phyloP scores from a whole-genome alignment of 306 rosid genomes.

The Quillaja saponaria region DNA sequence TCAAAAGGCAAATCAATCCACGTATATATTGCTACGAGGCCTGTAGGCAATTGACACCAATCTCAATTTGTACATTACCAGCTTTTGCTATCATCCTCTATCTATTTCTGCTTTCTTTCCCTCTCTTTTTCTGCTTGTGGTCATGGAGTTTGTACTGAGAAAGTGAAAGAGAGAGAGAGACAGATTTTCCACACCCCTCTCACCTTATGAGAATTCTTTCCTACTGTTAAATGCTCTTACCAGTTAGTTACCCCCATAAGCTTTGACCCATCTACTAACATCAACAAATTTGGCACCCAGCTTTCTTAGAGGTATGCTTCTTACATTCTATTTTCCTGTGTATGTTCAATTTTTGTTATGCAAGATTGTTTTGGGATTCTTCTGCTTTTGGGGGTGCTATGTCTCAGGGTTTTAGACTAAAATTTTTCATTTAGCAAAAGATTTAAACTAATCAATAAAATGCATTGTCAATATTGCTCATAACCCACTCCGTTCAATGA shows the following conservation, averaged over 20 bases:
- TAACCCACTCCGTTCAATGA: neutral
- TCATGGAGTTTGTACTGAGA: neutral
- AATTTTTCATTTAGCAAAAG: no score
- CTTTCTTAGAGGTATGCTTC: slow-evolving; percentile 20
- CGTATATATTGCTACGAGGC: slow-evolving; percentile 9
- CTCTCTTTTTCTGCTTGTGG: neutral
- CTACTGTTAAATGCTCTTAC: neutral
- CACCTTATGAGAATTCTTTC: neutral
- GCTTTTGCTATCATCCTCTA: neutral
- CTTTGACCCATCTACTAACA: neutral
- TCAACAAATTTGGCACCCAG: neutral
- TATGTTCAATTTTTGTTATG: neutral
- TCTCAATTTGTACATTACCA: slow-evolving; percentile 25
- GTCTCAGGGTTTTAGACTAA: no score
- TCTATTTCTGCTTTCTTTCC: neutral
- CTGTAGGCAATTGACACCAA: slow-evolving; percentile 14
- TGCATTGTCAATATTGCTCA: neutral
- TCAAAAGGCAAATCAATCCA: neutral
- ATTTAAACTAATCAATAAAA: no score
- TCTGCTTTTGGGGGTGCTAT: no score
- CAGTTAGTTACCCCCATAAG: no score
- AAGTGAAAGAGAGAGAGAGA: no score
- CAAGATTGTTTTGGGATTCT: no score
- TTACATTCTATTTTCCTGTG: neutral
- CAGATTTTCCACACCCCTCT: no score